A percentile compares a stretch with the other conserved stretches of the same genome.
phyloP scores from a whole-genome alignment of 1,284 basidiomycete genomes.

The Prillingera fragicola region DNA sequence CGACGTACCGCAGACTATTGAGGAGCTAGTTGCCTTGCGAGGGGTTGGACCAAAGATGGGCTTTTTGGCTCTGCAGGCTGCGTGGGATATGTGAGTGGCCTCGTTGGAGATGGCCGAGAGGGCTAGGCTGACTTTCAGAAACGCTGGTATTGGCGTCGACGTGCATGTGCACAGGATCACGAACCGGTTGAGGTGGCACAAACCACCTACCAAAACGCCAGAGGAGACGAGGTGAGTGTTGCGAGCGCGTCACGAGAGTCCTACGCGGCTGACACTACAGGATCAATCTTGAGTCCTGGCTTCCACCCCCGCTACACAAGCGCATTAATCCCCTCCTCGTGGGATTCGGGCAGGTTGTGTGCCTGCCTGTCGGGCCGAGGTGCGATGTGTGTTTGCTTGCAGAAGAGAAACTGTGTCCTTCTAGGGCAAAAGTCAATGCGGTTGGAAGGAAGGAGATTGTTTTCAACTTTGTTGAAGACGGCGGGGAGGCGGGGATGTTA shows the following conservation, averaged over 20 bases:
- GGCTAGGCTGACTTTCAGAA: slow-evolving; percentile 51
- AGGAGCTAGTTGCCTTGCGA: slow-evolving; percentile 73
- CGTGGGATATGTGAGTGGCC: slow-evolving; percentile 68
- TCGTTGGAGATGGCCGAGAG: slow-evolving; percentile 1
- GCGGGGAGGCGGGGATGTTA: slow-evolving; percentile 19
- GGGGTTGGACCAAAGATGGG: slow-evolving; percentile 95
- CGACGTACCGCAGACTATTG: slow-evolving; percentile 79
- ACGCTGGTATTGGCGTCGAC: slow-evolving; percentile 93
- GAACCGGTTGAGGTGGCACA: slow-evolving; percentile 87
- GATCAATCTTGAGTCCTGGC: slow-evolving; percentile 83
- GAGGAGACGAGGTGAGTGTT: slow-evolving; percentile 85
- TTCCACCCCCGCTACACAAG: slow-evolving; percentile 69
- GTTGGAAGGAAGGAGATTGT: slow-evolving; percentile 41
- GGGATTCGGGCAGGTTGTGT: slow-evolving; percentile 73
- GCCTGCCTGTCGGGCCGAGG: slow-evolving; percentile 71
- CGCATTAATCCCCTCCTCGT: slow-evolving; percentile 85
- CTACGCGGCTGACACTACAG: slow-evolving; percentile 45
- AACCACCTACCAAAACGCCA: slow-evolving; percentile 71
- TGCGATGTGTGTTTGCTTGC: slow-evolving; percentile 66
- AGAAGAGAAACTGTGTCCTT: slow-evolving; percentile 47
- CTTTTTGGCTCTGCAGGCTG: slow-evolving; percentile 72
- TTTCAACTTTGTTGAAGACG: slow-evolving; percentile 48
- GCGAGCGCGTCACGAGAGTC: too few relatives aligned
- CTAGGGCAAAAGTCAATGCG: slow-evolving; percentile 37
- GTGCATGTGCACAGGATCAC: slow-evolving; percentile 94